phyloP scores from a whole-genome alignment of 768 basidiomycete genomes.

The Lenzites betulinus region DNA sequence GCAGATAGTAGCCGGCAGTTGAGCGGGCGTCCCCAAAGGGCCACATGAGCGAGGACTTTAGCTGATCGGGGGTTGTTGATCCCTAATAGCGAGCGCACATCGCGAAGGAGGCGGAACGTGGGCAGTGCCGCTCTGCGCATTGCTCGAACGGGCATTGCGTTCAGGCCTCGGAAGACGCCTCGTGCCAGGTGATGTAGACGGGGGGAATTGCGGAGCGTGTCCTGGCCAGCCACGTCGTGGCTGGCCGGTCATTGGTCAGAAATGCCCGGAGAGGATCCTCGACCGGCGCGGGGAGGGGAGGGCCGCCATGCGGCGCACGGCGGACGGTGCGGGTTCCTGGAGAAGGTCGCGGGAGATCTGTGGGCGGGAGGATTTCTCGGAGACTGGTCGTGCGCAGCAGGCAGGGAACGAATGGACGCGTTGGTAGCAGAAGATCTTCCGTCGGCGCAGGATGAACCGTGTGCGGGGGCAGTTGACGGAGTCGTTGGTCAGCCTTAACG shows the following conservation, averaged over 20 bases:
- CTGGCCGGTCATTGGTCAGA: slow-evolving; percentile 12
- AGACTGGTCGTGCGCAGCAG: background rate
- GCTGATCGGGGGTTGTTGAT: slow-evolving; percentile 9
- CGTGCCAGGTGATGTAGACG: slow-evolving; percentile 13
- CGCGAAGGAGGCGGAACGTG: background rate
- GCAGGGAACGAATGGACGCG: slow-evolving; percentile 6
- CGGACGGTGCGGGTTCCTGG: slow-evolving; percentile 9
- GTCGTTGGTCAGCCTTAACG: background rate
- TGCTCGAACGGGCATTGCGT: slow-evolving; percentile 1
- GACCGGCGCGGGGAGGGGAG: background rate
- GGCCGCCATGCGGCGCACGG: slow-evolving; percentile 8
- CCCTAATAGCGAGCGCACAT: slow-evolving; percentile 2
- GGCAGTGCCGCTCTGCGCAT: slow-evolving; percentile 1
- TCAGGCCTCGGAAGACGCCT: slow-evolving; percentile 6
- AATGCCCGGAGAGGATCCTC: slow-evolving; percentile 23
- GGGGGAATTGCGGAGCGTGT: background rate
- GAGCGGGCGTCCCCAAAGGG: background rate
- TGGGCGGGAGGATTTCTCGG: background rate
- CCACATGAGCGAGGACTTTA: slow-evolving; percentile 5
- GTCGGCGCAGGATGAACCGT: slow-evolving; percentile 1
- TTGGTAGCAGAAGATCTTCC: slow-evolving; percentile 5
- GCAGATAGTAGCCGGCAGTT: slow-evolving; percentile 11
- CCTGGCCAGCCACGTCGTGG: slow-evolving; percentile 5
- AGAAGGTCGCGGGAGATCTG: slow-evolving; percentile 7
- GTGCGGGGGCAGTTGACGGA: slow-evolving; percentile 1